Percentiles rank a stretch among this genome's conserved stretches.
Evolutionary conservation across 1,284 basidiomycete genomes (phyloP).

Genomic region (Cutaneotrichosporon sp.): DNA sequence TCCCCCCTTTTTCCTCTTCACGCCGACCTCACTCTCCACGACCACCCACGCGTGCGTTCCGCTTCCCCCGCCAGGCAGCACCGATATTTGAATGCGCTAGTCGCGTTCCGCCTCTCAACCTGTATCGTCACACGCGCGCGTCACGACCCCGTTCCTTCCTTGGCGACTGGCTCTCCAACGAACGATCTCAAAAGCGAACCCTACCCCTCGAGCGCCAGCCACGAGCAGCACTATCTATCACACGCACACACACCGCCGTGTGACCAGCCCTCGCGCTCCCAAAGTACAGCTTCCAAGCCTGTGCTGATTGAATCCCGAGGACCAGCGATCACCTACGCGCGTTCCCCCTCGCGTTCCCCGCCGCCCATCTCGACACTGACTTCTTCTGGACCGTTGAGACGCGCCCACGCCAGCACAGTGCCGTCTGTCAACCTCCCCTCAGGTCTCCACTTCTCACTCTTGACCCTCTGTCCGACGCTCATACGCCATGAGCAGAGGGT

Average conservation of each 20-base stretch:
- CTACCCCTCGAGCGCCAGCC: background rate
- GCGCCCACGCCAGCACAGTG: background rate
- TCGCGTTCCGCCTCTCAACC: background rate
- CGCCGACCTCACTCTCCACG: background rate
- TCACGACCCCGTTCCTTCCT: background rate
- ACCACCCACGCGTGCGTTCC: background rate
- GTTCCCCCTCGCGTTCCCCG: background rate
- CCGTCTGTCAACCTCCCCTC: background rate
- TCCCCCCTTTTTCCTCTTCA: background rate
- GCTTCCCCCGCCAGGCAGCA: background rate
- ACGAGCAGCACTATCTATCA: too few relatives aligned
- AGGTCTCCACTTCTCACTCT: background rate
- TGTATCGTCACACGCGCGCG: background rate
- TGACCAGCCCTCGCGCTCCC: background rate
- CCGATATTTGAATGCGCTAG: background rate
- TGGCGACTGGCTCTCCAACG: slow-evolving; percentile 7
- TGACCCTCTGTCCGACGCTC: slow-evolving; percentile 8
- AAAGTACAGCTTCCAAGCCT: background rate
- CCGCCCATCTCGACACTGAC: background rate
- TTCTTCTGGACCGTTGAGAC: background rate
- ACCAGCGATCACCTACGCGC: background rate
- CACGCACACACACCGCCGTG: background rate
- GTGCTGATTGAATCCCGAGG: background rate
- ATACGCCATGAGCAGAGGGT: slow-evolving; percentile 17
- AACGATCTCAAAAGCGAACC: background rate